These are phyloP conservation scores for Arabidopsis suecica DNA, from an alignment of 345 rosid species.

Conservation along the genomic window DNA sequence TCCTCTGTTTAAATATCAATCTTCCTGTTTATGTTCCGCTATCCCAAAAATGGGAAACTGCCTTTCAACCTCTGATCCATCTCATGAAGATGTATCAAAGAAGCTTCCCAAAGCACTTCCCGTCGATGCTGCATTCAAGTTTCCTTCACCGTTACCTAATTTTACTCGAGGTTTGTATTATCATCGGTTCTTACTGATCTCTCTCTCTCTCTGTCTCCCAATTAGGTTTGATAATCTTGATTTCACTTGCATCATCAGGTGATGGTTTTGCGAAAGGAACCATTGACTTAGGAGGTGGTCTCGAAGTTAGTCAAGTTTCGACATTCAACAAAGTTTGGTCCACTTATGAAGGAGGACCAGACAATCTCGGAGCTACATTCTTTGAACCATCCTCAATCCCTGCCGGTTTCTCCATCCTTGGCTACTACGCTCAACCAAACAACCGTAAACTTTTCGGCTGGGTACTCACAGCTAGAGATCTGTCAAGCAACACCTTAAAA, in stretches of 20 bases:
- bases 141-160: slow-evolving; percentile 66
- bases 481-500: slow-evolving; percentile 42
- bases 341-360: slow-evolving; percentile 65
- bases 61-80: slow-evolving; percentile 1
- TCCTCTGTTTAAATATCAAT: slow-evolving; percentile 19
- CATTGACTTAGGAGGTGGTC: slow-evolving; percentile 73
- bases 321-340: slow-evolving; percentile 68
- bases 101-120: slow-evolving; percentile 51
- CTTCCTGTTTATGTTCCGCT: slow-evolving; percentile 14
- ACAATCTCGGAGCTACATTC: slow-evolving; percentile 71
- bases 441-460: slow-evolving; percentile 56
- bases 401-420: slow-evolving; percentile 65
- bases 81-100: slow-evolving; percentile 38
- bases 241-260: slow-evolving; percentile 45
- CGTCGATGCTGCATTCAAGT: slow-evolving; percentile 57
- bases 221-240: slow-evolving; percentile 10
- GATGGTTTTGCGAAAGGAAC: slow-evolving; percentile 62
- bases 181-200: not conserved
- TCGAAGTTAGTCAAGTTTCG: slow-evolving; percentile 61
- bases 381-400: slow-evolving; percentile 62
- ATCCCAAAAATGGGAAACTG: slow-evolving; percentile 49
- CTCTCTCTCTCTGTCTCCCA: not conserved
- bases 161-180: slow-evolving; percentile 56
- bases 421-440: slow-evolving; percentile 72
- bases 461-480: slow-evolving; percentile 71